These are phyloP conservation scores for Pulveroboletus frians DNA, from an alignment of 768 basidiomycete genomes.

Conservation along the genomic window DNA sequence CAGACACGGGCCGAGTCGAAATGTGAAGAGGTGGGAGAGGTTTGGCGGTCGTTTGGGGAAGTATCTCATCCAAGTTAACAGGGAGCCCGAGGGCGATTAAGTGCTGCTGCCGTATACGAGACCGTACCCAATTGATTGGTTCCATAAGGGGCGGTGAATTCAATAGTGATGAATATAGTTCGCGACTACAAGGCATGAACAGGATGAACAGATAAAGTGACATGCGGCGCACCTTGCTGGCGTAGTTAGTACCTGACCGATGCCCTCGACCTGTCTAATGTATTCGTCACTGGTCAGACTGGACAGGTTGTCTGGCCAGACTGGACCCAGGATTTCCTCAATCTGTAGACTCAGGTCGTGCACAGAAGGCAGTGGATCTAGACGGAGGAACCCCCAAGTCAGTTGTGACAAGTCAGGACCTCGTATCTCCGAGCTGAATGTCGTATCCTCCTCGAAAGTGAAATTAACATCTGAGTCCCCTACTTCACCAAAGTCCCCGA, in stretches of 20 bases:
- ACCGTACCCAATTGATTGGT: slow-evolving; percentile 93
- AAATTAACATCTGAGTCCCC: slow-evolving; percentile 38
- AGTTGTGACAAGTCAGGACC: slow-evolving; percentile 38
- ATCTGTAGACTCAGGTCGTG: slow-evolving; percentile 57
- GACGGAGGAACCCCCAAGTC: slow-evolving; percentile 56
- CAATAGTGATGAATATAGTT: slow-evolving; percentile 67
- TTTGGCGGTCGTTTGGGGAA: slow-evolving; percentile 61
- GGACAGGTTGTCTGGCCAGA: slow-evolving; percentile 56
- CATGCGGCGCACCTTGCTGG: slow-evolving; percentile 56
- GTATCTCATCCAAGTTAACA: slow-evolving; percentile 90
- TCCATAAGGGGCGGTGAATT: slow-evolving; percentile 69
- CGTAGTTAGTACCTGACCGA: slow-evolving; percentile 71
- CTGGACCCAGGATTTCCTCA: slow-evolving; percentile 56
- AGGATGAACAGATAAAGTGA: slow-evolving; percentile 19
- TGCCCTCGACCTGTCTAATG: slow-evolving; percentile 76
- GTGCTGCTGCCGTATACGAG: slow-evolving; percentile 85
- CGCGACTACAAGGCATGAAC: slow-evolving; percentile 50
- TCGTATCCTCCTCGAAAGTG: slow-evolving; percentile 31
- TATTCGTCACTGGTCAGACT: slow-evolving; percentile 60
- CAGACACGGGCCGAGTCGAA: slow-evolving; percentile 74
- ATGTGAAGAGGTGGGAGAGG: slow-evolving; percentile 78
- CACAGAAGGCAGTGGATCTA: slow-evolving; percentile 61
- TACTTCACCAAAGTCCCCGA: slow-evolving; percentile 80
- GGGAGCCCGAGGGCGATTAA: slow-evolving; percentile 89
- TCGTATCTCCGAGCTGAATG: slow-evolving; percentile 11